Evolutionary conservation across 2,329 filamentous ascomycete species (phyloP).

Genomic region (Botrytis cinerea): DNA sequence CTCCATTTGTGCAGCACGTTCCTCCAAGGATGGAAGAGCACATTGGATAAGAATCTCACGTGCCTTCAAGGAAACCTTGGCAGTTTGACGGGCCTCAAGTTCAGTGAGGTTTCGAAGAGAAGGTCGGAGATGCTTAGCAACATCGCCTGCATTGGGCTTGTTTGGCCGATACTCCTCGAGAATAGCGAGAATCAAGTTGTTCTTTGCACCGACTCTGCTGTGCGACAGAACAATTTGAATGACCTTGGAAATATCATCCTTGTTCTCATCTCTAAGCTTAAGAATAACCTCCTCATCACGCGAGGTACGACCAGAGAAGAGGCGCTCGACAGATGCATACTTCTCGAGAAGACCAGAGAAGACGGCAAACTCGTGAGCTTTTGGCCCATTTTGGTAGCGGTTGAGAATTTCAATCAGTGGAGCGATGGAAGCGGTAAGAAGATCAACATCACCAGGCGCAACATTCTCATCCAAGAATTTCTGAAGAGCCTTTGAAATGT

Average conservation of each 20-base stretch:
- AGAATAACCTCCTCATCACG: conserved; percentile 95
- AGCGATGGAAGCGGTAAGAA: conserved; percentile 70
- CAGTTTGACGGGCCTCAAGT: conserved; percentile 77
- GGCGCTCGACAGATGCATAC: conserved; percentile 80
- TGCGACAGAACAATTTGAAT: conserved; percentile 91
- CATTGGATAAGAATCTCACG: conserved; percentile 97
- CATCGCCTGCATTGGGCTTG: conserved; percentile 84
- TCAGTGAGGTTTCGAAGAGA: conserved; percentile 85
- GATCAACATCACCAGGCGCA: conserved; percentile 67
- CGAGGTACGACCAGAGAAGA: conserved; percentile 81
- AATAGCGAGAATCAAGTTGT: conserved; percentile 86
- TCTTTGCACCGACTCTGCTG: conserved; percentile 90
- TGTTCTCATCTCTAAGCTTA: conserved; percentile 92
- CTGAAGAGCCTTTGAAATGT: conserved; percentile 76
- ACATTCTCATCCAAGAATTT: conserved; percentile 91
- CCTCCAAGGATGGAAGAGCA: conserved; percentile 91
- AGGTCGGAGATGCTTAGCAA: conserved; percentile 83
- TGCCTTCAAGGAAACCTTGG: conserved; percentile 96
- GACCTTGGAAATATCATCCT: conserved; percentile 83
- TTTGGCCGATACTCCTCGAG: conserved; percentile 94
- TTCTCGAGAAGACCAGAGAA: conserved; percentile 77
- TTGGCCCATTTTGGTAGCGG: conserved; percentile 83
- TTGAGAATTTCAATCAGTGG: conserved; percentile 78
- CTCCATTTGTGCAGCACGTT: conserved; percentile 95
- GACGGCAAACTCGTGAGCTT: conserved; percentile 83